These are phyloP conservation scores for Botryotinia calthae DNA, from an alignment of 2,329 filamentous ascomycete species.

Conservation along the genomic window DNA sequence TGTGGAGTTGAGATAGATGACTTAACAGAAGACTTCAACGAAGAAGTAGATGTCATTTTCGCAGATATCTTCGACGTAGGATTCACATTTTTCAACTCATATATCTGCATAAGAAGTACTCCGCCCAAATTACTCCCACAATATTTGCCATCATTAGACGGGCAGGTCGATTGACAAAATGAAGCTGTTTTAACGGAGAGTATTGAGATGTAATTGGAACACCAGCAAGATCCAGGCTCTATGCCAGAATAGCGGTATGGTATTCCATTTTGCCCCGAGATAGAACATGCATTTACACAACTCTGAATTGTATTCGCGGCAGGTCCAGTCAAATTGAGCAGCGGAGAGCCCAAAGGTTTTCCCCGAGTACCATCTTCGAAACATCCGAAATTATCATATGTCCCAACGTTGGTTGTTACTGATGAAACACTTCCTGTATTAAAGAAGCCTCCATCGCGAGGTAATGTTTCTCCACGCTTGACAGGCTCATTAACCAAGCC, in stretches of 20 bases:
- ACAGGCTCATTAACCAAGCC: not conserved
- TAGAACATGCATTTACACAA: slow-evolving; percentile 7
- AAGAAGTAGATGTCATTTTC: not conserved
- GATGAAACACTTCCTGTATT: slow-evolving; percentile 3
- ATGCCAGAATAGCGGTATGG: slow-evolving; percentile 10
- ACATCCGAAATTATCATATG: slow-evolving; percentile 2
- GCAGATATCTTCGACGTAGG: not conserved
- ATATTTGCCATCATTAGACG: not conserved
- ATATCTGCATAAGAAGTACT: slow-evolving; percentile 12
- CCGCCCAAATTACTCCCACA: not conserved
- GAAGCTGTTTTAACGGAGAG: not conserved
- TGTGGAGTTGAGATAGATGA: not conserved
- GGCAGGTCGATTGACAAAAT: slow-evolving; percentile 9
- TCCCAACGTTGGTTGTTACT: not conserved
- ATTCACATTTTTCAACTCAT: not conserved
- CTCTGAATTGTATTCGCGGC: slow-evolving; percentile 8
- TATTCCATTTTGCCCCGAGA: not conserved
- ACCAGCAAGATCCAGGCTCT: slow-evolving; percentile 10
- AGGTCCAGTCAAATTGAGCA: not conserved
- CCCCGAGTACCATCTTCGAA: slow-evolving; percentile 1
- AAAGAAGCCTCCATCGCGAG: not conserved
- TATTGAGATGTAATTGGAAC: slow-evolving; percentile 9
- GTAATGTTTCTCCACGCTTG: not conserved
- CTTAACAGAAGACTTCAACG: not conserved
- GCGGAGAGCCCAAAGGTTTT: slow-evolving; percentile 1